Conservation (phyloP, 768 basidiomycete species). For the Phlegmacium glaucopus region DNA sequence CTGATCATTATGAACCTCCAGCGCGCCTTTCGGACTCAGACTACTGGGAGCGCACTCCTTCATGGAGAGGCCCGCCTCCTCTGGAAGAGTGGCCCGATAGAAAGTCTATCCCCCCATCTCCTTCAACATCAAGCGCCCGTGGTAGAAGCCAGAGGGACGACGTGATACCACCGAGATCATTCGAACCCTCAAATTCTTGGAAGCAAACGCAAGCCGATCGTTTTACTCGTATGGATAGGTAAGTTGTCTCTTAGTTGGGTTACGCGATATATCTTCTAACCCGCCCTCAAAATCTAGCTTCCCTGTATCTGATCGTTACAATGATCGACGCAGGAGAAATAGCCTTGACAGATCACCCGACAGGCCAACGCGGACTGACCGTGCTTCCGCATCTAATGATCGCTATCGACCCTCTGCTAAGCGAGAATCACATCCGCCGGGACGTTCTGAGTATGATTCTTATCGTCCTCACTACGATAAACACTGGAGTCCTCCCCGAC, state of each 20-base stretch:
- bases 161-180: slow-evolving; percentile 43
- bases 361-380: slow-evolving; percentile 26
- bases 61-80: slow-evolving; percentile 32
- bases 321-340: slow-evolving; percentile 30
- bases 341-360: slow-evolving; percentile 35
- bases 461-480: slow-evolving; percentile 49
- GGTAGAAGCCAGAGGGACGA: slow-evolving; percentile 30
- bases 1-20: slow-evolving; percentile 41
- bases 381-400: slow-evolving; percentile 35
- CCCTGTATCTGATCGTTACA: slow-evolving; percentile 30
- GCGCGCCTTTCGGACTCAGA: slow-evolving; percentile 38
- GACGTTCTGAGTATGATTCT: slow-evolving; percentile 37
- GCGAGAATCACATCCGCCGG: slow-evolving; percentile 36
- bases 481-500: slow-evolving; percentile 25
- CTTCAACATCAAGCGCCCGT: slow-evolving; percentile 26
- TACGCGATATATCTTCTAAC: slow-evolving; percentile 1
- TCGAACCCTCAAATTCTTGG: slow-evolving; percentile 75
- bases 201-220: slow-evolving; percentile 54
- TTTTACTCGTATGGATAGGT: slow-evolving; percentile 37
- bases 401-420: slow-evolving; percentile 48
- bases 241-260: slow-evolving; percentile 23
- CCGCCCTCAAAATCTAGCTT: slow-evolving; percentile 12
- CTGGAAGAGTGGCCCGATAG: slow-evolving; percentile 39
- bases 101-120: slow-evolving; percentile 36
- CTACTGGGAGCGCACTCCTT: slow-evolving; percentile 42